These are phyloP conservation scores for Pestalotiopsis sp. DNA, from an alignment of 2,329 filamentous ascomycete genomes.

Conservation along the genomic window DNA sequence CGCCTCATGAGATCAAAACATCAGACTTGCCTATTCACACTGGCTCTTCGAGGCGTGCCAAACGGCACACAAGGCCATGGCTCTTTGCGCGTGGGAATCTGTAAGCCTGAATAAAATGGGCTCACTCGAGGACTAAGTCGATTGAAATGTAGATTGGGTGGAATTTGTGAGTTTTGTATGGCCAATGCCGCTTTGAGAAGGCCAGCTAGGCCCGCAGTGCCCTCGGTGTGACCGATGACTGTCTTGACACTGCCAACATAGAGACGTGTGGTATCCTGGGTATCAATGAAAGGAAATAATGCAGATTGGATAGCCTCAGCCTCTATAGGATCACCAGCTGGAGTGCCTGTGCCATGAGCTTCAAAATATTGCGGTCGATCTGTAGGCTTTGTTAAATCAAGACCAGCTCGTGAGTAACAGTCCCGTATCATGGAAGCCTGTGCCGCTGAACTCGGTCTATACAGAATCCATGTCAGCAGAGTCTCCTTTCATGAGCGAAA, in stretches of 20 bases:
- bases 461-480: too few species aligned
- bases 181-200: slow-evolving; percentile 15
- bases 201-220: slow-evolving; percentile 17
- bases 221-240: slow-evolving; percentile 17
- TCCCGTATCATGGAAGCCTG: slow-evolving; percentile 34
- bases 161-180: slow-evolving; percentile 10
- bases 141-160: slow-evolving; percentile 19
- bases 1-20: not conserved
- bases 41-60: not conserved
- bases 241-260: slow-evolving; percentile 15
- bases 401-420: slow-evolving; percentile 33
- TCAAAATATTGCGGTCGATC: slow-evolving; percentile 28
- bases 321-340: slow-evolving; percentile 25
- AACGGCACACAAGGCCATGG: slow-evolving; percentile 10
- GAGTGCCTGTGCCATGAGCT: slow-evolving; percentile 25
- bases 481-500: too few species aligned
- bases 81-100: not conserved
- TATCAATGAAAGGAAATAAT: not conserved
- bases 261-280: not conserved
- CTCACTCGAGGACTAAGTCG: slow-evolving; percentile 5
- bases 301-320: slow-evolving; percentile 21
- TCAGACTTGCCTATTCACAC: slow-evolving; percentile 10
- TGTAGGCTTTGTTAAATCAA: slow-evolving; percentile 15
- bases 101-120: slow-evolving; percentile 9
- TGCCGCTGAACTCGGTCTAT: slow-evolving; percentile 34